Evolutionary conservation across 345 rosid species (phyloP), one percentile per base, ranked within the genome.

Genomic region (Geranium brycei): DNA sequence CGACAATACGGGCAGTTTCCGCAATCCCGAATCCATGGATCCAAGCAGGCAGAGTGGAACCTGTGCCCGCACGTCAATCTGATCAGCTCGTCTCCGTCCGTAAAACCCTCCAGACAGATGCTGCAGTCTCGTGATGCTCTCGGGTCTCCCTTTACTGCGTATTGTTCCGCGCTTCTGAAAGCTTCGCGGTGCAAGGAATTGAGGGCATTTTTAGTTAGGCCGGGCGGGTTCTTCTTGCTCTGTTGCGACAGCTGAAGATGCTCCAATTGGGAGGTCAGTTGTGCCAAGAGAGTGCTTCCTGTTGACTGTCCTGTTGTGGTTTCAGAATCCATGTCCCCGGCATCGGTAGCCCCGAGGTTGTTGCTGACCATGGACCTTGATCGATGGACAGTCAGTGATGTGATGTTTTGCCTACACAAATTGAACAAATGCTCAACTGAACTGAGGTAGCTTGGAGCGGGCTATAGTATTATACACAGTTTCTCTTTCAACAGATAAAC

Each of bases 1-100:
- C 97, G 87, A 68, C 98, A 92, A 69, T 85, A 93, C 0, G 99
- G 97, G 69, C 99, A 93, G 69, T 93, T 91, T 40, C 96, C 99
- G 47, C 99, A 87, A 64, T 80, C 79, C 68, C 76, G 81, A 67
- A 92, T 73, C 98, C 98, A 92, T 12, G 97, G 98, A 68, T 77
- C 78, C 82, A 92, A 77, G 83, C 97, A 92, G 57, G 71, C 67
- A 3, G 79, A 80, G 66, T 90, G 99, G 67, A 89, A 93, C 58
- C 81, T 75, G 69, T 90, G 99, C 6, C 64, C 80, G 58, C 96
- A 89, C 0, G 93, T 86, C 31, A 87, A 73, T 31, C 79, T 58
- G 31, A 77, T 77, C 47, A 90, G 90, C 57, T 57, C 71, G 51
- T 87, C 96, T 13, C 85, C 91, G 38, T 73, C 86, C 15, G 51